Evolutionary conservation across 345 rosid genomes (phyloP), one percentile per base, ranked within the genome.

Genomic region (Euphorbia pulcherrima): DNA sequence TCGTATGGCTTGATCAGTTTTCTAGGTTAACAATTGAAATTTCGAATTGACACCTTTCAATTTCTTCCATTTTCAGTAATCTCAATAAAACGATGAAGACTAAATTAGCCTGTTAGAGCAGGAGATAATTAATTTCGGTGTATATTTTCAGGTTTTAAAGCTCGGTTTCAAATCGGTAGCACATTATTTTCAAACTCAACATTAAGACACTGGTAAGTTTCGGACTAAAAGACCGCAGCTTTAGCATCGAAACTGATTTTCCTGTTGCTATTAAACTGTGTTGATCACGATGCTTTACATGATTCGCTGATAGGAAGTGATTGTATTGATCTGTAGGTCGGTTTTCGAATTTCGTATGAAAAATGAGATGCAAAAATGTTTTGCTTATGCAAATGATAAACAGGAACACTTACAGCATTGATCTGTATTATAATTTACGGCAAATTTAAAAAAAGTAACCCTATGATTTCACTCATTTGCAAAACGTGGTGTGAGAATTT

Each of bases 161-260:
- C 41, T 79, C 44, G 85, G 85, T 18, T 79, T 71, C 23, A 77
- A 76, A 48, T 79, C 83, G 14, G 81, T 79, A 5, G 81, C 83
- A 23, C 81, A 77, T 64, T 82, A 68, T 69, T 78, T 82, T 51
- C 77, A 74, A 60, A 79, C 80, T 27, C 68, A 59, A 13, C 57
- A 64, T 11, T 61, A 64, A 57, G 61, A 58, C 52, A 48, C 55
- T 17, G 33, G 13, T 50, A 75, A 71, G 61, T 28, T 52, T 16
- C 41, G 68, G 44, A 55, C 39, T 54, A 63, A 46, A 64, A 47
- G 27, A 62, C 46, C 27, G 14, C 48, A 20, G 16, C 68, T 17
- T 52, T 46, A 62, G 62, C 47, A 62, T 30, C 33, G 28, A 13
- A 44, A 23, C 57, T 48, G 37, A 48, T 46, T 40, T 8, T 37